Base-by-base conservation (phyloP, 257 asterid genomes). In the Solanum ossicruentum region DNA sequence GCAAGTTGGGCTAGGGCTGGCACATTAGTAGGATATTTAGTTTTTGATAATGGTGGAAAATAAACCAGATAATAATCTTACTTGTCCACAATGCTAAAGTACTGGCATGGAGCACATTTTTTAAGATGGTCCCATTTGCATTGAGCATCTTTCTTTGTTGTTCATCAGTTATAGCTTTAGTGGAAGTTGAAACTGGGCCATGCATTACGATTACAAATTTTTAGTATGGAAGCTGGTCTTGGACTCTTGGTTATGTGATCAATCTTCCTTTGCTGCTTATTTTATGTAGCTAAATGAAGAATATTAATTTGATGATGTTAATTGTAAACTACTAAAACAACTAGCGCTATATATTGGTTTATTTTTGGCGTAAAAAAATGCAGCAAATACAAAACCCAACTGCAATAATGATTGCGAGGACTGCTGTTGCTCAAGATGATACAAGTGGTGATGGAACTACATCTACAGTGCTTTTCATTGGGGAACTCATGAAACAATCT, bases 381-480 rank as follows among this genome's bases (percentile, higher is more conserved):
- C 92, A 97, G 99, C 99, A 97, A 97, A 97, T 97, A 80, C 99
- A 97, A 89, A 97, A 95, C 91, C 99, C 99, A 41, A 97, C 99
- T 41, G 99, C 99, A 83, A 92, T 97, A 86, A 97, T 97, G 99
- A 97, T 97, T 82, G 99, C 99, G 3, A 92, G 99, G 86, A 97
- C 99, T 84, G 99, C 99, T 63, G 98, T 97, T 86, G 99, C 99
- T 83, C 99, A 97, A 93, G 99, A 97, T 87, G 99, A 97, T 72
- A 88, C 93, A 61, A 94, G 97, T 85, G 99, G 99, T 36, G 99
- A 97, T 90, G 99, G 99, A 83, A 97, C 99, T 84, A 97, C 99
- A 84, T 93, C 99, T 12, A 97, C 99, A 49, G 99, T 97, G 81
- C 91, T 97, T 88, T 94, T 97, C 84, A 97, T 97, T 81, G 99